Evolutionary conservation across 2,329 filamentous ascomycete genomes (phyloP), one percentile per base, ranked within the genome.

Genomic region (Trematosphaeria pertusa): DNA sequence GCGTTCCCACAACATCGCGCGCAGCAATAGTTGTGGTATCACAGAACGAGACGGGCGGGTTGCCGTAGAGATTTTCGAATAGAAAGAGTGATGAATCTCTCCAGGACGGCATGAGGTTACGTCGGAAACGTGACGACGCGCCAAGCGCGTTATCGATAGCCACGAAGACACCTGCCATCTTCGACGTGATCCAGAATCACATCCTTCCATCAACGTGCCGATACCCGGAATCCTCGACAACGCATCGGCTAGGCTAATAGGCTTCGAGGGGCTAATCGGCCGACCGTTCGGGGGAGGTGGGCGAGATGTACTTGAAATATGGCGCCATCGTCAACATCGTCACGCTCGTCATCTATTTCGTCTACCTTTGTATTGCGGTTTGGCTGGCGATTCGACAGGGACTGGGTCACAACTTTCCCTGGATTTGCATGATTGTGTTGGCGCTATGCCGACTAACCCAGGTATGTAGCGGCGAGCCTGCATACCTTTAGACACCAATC

Each of bases 371-470:
- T 48, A 37, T 66, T 34, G 62, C 66, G 21, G 45, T 66, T 30
- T 68, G 52, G 45, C 60, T 69, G 15, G 55, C 62, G 33, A 21
- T 56, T 18, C 64, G 66, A 35, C 65, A 68, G 40, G 67, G 67
- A 12, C 54, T 70, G 7, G 66, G 66, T 30, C 65, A 63, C 44
- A 69, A 61, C 37, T 60, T 56, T 39, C 64, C 67, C 46, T 70
- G 67, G 67, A 58, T 70, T 26, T 70, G 66, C 56, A 50, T 70
- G 34, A 56, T 57, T 47, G 34, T 66, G 26, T 43, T 70, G 10
- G 52, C 60, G 35, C 54, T 69, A 33, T 70, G 66, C 47, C 67
- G 67, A 26, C 63, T 70, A 22, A 59, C 61, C 15, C 67, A 60
- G 50, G 48, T 50, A 39, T 18, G 28, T n/a, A n/a, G n/a, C n/a